phyloP scores from a whole-genome alignment of 2,329 filamentous ascomycete genomes.

The Proliferodiscus dingleyae region DNA sequence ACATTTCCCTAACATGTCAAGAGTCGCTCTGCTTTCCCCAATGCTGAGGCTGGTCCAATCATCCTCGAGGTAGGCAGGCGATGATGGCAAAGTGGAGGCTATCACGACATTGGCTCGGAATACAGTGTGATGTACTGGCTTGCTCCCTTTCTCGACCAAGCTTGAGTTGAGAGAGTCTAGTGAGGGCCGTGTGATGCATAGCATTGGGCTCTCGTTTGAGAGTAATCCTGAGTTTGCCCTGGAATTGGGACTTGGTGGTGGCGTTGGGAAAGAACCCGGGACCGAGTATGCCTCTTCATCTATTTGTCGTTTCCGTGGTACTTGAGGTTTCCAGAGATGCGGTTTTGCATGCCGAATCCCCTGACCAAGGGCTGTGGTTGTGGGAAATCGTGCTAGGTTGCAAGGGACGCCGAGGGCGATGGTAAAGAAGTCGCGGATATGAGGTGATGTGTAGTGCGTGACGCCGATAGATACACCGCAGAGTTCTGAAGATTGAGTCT shows the following conservation, averaged over 20 bases:
- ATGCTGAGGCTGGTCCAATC: conserved; percentile 66
- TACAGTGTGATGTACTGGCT: conserved; percentile 62
- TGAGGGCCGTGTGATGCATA: conserved; percentile 76
- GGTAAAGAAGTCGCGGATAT: conserved; percentile 72
- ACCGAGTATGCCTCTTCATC: conserved; percentile 25
- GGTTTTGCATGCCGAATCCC: conserved; percentile 67
- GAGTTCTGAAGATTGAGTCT: neutral
- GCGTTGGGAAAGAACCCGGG: conserved; percentile 51
- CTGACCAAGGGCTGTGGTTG: conserved; percentile 53
- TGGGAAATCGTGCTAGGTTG: conserved; percentile 76
- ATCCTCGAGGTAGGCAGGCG: conserved; percentile 72
- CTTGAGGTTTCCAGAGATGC: conserved; percentile 57
- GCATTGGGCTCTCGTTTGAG: conserved; percentile 90
- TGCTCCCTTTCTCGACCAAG: conserved; percentile 60
- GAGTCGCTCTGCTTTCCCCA: conserved; percentile 49
- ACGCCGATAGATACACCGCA: conserved; percentile 42
- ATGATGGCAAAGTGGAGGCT: conserved; percentile 33
- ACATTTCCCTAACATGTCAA: conserved; percentile 76
- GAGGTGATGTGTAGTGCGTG: neutral
- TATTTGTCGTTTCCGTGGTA: conserved; percentile 15
- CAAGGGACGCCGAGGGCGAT: conserved; percentile 72
- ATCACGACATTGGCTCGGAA: conserved; percentile 90
- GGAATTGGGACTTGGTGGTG: conserved; percentile 53
- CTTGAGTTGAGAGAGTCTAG: conserved; percentile 70
- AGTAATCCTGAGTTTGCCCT: conserved; percentile 54